A percentile compares a stretch with the other conserved stretches of the same genome.
Conservation (phyloP, 1,139 yeast species). For the Yamadazyma dushanensis region DNA sequence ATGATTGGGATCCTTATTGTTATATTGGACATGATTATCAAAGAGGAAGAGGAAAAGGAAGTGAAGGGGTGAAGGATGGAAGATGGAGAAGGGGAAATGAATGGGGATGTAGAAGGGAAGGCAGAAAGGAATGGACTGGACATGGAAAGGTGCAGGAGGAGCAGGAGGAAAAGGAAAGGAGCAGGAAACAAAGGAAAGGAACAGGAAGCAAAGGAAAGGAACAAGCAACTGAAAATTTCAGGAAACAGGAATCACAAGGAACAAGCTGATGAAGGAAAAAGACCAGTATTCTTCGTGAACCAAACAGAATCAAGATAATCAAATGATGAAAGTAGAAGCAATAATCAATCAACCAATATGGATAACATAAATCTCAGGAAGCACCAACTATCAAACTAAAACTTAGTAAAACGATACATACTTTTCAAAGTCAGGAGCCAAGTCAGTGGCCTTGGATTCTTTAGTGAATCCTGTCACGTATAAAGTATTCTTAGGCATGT, state of each 20-base stretch:
- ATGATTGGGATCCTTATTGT: slow-evolving; percentile 1
- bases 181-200: slow-evolving; percentile 2
- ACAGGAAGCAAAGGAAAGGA: slow-evolving; percentile 8
- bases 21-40: slow-evolving; percentile 6
- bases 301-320: slow-evolving; percentile 7
- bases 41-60: slow-evolving; percentile 9
- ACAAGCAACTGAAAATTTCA: slow-evolving; percentile 8
- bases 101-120: slow-evolving; percentile 10
- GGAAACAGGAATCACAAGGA: too few relatives aligned
- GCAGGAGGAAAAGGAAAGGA: slow-evolving; percentile 8
- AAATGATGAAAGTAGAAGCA: slow-evolving; percentile 3
- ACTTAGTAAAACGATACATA: slow-evolving; percentile 35
- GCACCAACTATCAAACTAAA: slow-evolving; percentile 4
- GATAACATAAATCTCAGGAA: slow-evolving; percentile 6
- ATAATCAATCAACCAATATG: slow-evolving; percentile 3
- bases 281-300: too few relatives aligned
- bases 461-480: slow-evolving; percentile 64
- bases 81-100: slow-evolving; percentile 7
- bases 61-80: slow-evolving; percentile 6
- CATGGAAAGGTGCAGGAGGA: too few relatives aligned
- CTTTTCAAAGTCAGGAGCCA: slow-evolving; percentile 71
- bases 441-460: slow-evolving; percentile 62
- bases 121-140: slow-evolving; percentile 8
- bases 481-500: slow-evolving; percentile 56
- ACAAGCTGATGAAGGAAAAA: too few relatives aligned